Evolutionary conservation across 345 rosid genomes (phyloP).

Genomic region (Euphorbia pulcherrima): DNA sequence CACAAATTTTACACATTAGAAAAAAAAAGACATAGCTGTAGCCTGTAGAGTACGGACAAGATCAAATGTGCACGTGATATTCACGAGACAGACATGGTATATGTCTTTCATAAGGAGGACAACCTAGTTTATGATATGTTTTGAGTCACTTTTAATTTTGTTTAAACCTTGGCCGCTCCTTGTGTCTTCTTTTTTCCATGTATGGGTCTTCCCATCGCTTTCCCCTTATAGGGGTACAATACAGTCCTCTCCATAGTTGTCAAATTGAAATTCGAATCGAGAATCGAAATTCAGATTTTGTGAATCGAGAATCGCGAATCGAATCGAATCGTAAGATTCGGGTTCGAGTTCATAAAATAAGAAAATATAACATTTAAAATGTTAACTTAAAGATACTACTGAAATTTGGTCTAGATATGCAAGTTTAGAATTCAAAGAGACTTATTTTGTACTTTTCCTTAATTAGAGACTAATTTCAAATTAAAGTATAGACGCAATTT

Average conservation of each 20-base stretch:
- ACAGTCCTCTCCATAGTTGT: not conserved
- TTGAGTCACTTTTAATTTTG: constrained; percentile 25
- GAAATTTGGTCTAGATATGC: too few species aligned
- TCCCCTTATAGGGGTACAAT: not conserved
- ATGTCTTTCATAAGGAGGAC: constrained; percentile 38
- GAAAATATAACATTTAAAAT: too few species aligned
- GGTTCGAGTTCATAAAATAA: too few species aligned
- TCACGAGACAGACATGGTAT: constrained; percentile 36
- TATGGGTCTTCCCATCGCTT: constrained; percentile 7
- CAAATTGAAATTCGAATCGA: too few species aligned
- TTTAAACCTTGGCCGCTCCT: constrained; percentile 17
- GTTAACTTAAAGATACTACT: too few species aligned
- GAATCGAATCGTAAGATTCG: too few species aligned
- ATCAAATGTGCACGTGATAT: constrained; percentile 34
- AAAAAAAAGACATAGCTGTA: constrained; percentile 14
- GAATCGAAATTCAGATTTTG: too few species aligned
- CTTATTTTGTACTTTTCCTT: too few species aligned
- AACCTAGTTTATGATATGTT: constrained; percentile 25
- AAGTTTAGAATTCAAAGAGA: too few species aligned
- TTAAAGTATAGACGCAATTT: too few species aligned
- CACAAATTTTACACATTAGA: constrained; percentile 1
- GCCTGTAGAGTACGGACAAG: constrained; percentile 28
- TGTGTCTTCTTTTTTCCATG: not conserved
- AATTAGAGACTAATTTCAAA: too few species aligned
- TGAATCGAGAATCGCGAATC: too few species aligned